phyloP scores from a whole-genome alignment of 2,329 filamentous ascomycete species.

The Aspergillus piperis region DNA sequence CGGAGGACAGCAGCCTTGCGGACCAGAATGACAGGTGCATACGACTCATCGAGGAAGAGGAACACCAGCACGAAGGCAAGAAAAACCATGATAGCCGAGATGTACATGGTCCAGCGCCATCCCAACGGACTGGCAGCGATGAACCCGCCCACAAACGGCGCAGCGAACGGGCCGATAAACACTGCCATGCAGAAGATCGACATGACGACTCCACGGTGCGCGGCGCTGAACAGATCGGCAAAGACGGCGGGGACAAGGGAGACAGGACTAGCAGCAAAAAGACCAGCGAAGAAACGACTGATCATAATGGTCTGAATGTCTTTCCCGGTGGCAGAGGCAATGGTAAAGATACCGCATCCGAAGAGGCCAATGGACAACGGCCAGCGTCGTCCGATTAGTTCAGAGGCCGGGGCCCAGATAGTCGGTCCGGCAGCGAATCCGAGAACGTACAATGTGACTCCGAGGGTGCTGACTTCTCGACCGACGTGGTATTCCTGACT shows the following conservation, averaged over 20 bases:
- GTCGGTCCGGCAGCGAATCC: conserved; percentile 63
- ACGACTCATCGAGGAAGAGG: conserved; percentile 56
- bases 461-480: conserved; percentile 47
- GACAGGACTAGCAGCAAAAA: conserved; percentile 49
- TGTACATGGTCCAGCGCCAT: conserved; percentile 57
- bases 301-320: conserved; percentile 47
- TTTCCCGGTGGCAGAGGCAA: conserved; percentile 47
- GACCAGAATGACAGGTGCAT: conserved; percentile 47
- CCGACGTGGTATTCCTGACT: conserved; percentile 51
- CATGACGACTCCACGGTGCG: conserved; percentile 45
- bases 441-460: conserved; percentile 52
- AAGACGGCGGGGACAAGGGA: conserved; percentile 48
- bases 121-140: conserved; percentile 51
- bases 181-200: conserved; percentile 55
- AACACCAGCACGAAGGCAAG: conserved; percentile 40
- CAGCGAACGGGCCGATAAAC: conserved; percentile 52
- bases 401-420: conserved; percentile 63
- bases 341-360: conserved; percentile 48
- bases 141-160: conserved; percentile 56
- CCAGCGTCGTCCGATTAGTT: conserved; percentile 61
- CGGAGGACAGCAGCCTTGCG: conserved; percentile 51
- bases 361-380: conserved; percentile 49
- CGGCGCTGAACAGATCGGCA: conserved; percentile 54
- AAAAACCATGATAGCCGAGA: conserved; percentile 58
- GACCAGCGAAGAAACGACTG: conserved; percentile 50